Base-by-base conservation (phyloP, 2,329 filamentous ascomycete species). In the Penicillium sp. region DNA sequence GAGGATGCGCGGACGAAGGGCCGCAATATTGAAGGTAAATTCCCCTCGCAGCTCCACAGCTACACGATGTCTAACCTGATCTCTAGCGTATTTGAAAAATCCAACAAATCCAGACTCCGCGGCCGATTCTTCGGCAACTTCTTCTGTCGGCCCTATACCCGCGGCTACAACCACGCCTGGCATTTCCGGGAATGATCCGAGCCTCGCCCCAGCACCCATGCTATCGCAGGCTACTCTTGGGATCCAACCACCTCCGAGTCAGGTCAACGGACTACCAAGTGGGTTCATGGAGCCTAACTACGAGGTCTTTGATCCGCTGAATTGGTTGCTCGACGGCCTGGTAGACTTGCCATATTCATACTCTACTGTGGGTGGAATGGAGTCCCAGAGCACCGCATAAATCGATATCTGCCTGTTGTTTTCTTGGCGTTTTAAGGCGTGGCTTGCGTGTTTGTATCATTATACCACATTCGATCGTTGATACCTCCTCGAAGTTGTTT, bases 291-390 rank as follows among this genome's bases (percentile, higher is more conserved):
- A 89, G 52, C 83, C 85, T 9, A 88, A 86, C 64, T 92, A 92
- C 71, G 90, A 96, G 71, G 91, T 95, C 58, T 96, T 96, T 68
- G 92, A 96, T 74, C 91, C 92, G 1, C 82, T 96, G 66, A 91
- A 93, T 71, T 97, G 92, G 92, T 91, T 96, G 80, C 79, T 97
- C 56, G 92, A 97, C 71, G 90, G 90, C 13, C 80, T 93, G 32
- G 80, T 94, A 56, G 89, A 92, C 69, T 89, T 93, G 69, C 90
- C 90, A 60, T 92, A 88, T 68, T 82, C 80, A 10, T 87, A 84
- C 65, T 79, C 81, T 36, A 84, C 87, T 57, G 69, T 79, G 54
- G 75, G 77, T 31, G 78, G 77, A 3, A 66, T 81, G 54, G 79
- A 81, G 58, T 59, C 73, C 10, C 70, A 72, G 54, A 69, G 71